These are phyloP conservation scores for Eucalyptus rudis DNA, from an alignment of 345 rosid genomes.

Conservation along the genomic window DNA sequence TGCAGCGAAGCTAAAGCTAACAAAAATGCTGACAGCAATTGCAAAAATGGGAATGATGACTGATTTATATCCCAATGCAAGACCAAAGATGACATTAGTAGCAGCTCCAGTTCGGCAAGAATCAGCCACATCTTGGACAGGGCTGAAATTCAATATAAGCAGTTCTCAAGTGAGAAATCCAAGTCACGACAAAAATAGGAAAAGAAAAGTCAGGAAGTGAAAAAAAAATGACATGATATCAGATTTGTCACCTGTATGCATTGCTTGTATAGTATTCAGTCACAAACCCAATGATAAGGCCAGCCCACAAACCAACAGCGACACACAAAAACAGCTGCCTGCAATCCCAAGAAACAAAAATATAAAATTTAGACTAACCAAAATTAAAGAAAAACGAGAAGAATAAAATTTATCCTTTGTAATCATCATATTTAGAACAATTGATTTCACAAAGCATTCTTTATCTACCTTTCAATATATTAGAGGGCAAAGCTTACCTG, in stretches of 20 bases:
- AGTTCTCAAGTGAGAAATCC: not conserved
- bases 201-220: not conserved
- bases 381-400: not conserved
- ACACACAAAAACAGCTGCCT: slow-evolving; percentile 74
- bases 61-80: slow-evolving; percentile 73
- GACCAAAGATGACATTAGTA: slow-evolving; percentile 69
- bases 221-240: not conserved
- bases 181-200: not conserved
- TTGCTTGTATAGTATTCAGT: slow-evolving; percentile 69
- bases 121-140: slow-evolving; percentile 97
- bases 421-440: not conserved
- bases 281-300: slow-evolving; percentile 68
- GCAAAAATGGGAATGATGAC: slow-evolving; percentile 69
- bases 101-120: slow-evolving; percentile 92
- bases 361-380: not conserved
- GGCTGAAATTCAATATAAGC: slow-evolving; percentile 34
- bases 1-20: slow-evolving; percentile 68
- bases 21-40: slow-evolving; percentile 56
- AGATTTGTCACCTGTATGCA: slow-evolving; percentile 42
- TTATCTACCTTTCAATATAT: not conserved
- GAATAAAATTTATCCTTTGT: not conserved
- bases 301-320: slow-evolving; percentile 77
- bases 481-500: not conserved
- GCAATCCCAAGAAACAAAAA: slow-evolving; percentile 2
- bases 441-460: not conserved